Evolutionary conservation across 1,284 basidiomycete species (phyloP).

Genomic region (Omphalotus olearius): DNA sequence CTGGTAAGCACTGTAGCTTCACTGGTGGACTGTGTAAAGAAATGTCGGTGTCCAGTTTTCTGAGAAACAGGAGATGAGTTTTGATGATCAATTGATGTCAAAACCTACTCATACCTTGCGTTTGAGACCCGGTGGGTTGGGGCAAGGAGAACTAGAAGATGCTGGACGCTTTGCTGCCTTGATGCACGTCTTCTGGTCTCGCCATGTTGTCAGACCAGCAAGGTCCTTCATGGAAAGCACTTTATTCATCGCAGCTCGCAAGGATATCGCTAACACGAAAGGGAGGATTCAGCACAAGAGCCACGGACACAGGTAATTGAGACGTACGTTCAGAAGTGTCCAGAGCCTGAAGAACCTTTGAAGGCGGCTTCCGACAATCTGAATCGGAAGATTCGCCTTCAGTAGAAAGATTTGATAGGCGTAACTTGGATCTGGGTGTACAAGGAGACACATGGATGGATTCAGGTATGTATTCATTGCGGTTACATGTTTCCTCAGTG

Average conservation of each 20-base stretch:
- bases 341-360: slow-evolving; percentile 31
- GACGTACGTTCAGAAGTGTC: slow-evolving; percentile 35
- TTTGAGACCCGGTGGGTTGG: neutral
- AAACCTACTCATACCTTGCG: neutral
- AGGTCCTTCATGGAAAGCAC: slow-evolving; percentile 42
- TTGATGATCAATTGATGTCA: too few relatives aligned
- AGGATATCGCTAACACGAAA: slow-evolving; percentile 28
- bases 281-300: slow-evolving; percentile 6
- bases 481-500: neutral
- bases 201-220: slow-evolving; percentile 31
- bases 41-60: neutral
- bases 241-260: slow-evolving; percentile 36
- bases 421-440: slow-evolving; percentile 20
- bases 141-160: slow-evolving; percentile 5
- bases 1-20: too few relatives aligned
- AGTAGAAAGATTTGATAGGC: slow-evolving; percentile 9
- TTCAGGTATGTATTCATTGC: slow-evolving; percentile 23
- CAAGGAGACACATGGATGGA: slow-evolving; percentile 21
- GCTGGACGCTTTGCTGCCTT: neutral
- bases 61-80: neutral
- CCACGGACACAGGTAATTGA: neutral
- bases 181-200: neutral
- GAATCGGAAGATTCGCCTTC: slow-evolving; percentile 15
- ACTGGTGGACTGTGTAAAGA: too few relatives aligned
- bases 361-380: slow-evolving; percentile 18